These are phyloP conservation scores for Epicoccum nigrum DNA, from an alignment of 2,329 filamentous ascomycete species.

Conservation along the genomic window DNA sequence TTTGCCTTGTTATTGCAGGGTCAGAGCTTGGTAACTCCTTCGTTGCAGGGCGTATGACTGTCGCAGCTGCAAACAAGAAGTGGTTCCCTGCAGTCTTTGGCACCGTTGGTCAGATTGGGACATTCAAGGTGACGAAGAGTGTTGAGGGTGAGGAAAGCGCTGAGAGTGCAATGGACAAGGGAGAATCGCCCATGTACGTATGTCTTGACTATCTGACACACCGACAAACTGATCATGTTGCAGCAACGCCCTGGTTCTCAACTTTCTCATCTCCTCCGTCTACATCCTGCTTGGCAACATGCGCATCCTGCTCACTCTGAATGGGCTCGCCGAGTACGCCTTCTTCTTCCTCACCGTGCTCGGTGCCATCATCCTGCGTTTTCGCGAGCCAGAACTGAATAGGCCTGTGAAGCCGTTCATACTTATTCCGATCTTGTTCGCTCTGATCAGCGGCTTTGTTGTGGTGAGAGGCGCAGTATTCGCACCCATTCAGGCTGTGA, in stretches of 20 bases:
- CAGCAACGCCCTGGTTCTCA: slow-evolving; percentile 44
- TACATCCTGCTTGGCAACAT: slow-evolving; percentile 69
- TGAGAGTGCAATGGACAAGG: slow-evolving; percentile 38
- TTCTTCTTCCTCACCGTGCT: slow-evolving; percentile 70
- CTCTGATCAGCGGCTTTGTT: slow-evolving; percentile 59
- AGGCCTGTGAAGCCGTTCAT: slow-evolving; percentile 66
- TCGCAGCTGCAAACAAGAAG: slow-evolving; percentile 57
- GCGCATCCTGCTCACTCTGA: slow-evolving; percentile 64
- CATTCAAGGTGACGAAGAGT: slow-evolving; percentile 27
- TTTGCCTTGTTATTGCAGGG: slow-evolving; percentile 67
- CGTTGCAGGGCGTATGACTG: slow-evolving; percentile 67
- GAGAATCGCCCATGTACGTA: slow-evolving; percentile 45
- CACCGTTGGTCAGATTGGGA: slow-evolving; percentile 39
- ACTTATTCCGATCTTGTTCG: slow-evolving; percentile 60
- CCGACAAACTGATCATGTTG: background rate
- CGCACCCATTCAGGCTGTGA: slow-evolving; percentile 39
- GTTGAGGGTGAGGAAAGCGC: slow-evolving; percentile 11
- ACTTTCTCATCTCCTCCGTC: slow-evolving; percentile 52
- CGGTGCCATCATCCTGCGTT: slow-evolving; percentile 64
- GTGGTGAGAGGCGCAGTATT: slow-evolving; percentile 45
- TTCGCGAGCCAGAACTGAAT: slow-evolving; percentile 60
- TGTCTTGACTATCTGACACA: too few relatives aligned
- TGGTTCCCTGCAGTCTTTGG: slow-evolving; percentile 40
- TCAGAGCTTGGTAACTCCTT: slow-evolving; percentile 69
- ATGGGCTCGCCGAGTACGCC: slow-evolving; percentile 55